phyloP scores from a whole-genome alignment of 495 filamentous ascomycete genomes.

The Aspergillus ostianus region DNA sequence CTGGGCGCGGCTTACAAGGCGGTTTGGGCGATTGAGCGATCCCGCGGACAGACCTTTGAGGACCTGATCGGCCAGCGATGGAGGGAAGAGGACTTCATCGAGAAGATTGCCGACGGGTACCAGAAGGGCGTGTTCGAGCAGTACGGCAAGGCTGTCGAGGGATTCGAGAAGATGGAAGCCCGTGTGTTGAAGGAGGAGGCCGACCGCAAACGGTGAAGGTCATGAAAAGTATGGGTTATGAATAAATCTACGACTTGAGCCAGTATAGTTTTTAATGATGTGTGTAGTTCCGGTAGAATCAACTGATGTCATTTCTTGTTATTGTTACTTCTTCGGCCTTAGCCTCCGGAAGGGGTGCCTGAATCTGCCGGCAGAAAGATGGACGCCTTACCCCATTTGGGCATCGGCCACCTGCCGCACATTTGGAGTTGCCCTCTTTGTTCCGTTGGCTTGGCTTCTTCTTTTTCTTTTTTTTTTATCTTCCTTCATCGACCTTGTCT shows the following conservation, averaged over 20 bases:
- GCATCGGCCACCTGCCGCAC: constrained; percentile 1
- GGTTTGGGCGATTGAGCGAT: constrained; percentile 80
- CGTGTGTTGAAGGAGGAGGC: constrained; percentile 51
- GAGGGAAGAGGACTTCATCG: constrained; percentile 78
- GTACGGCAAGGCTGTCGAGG: constrained; percentile 74
- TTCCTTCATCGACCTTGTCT: too few relatives aligned
- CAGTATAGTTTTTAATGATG: not conserved
- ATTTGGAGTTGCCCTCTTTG: too few relatives aligned
- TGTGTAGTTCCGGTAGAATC: too few relatives aligned
- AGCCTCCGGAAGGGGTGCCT: constrained; percentile 7
- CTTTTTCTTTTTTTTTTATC: not conserved
- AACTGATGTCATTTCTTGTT: too few relatives aligned
- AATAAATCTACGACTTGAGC: not conserved
- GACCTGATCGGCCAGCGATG: constrained; percentile 78
- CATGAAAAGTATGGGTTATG: not conserved
- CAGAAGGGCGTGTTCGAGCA: constrained; percentile 64
- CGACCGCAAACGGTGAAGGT: not conserved
- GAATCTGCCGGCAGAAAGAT: constrained; percentile 9
- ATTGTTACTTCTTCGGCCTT: too few relatives aligned
- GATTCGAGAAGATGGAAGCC: constrained; percentile 78
- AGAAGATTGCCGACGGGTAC: constrained; percentile 82
- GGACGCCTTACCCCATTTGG: constrained; percentile 6
- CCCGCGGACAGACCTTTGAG: constrained; percentile 74
- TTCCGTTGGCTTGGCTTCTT: not conserved
- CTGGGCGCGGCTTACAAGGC: constrained; percentile 96